Evolutionary conservation across 129 eudicot species (phyloP).

Genomic region (Smallanthus sonchifolius): DNA sequence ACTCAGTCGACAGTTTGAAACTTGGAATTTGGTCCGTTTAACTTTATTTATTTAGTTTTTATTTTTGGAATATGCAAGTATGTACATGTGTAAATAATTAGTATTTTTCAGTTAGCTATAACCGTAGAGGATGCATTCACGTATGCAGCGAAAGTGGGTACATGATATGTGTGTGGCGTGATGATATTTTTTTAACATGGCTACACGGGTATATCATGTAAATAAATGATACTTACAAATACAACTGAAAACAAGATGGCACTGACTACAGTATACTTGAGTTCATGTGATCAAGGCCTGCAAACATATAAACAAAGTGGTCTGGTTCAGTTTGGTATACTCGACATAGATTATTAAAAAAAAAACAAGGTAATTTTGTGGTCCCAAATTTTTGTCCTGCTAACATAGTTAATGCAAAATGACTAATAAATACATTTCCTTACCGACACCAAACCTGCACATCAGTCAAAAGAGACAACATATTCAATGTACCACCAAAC

Average conservation of each 20-base stretch:
- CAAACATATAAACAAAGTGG: not conserved
- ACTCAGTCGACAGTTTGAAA: too few relatives aligned
- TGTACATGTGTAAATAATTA: too few relatives aligned
- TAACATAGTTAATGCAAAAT: conserved; percentile 2
- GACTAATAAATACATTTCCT: not conserved
- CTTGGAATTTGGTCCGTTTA: too few relatives aligned
- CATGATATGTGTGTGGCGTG: too few relatives aligned
- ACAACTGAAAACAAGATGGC: not conserved
- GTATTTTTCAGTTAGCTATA: too few relatives aligned
- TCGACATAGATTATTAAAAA: not conserved
- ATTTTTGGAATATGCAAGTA: too few relatives aligned
- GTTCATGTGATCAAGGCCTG: not conserved
- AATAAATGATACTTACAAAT: too few relatives aligned
- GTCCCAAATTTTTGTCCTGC: not conserved
- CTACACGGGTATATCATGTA: too few relatives aligned
- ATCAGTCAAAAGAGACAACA: conserved; percentile 25
- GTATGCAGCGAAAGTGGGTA: too few relatives aligned
- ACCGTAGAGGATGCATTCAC: too few relatives aligned
- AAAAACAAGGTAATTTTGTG: conserved; percentile 1
- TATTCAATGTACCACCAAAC: conserved; percentile 32
- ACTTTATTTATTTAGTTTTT: too few relatives aligned
- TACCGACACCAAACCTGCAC: conserved; percentile 22
- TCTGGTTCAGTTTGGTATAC: not conserved
- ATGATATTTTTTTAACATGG: too few relatives aligned
- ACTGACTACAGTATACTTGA: not conserved